Evolutionary conservation across 345 rosid genomes (phyloP).

Genomic region (Arabidopsis suecica): DNA sequence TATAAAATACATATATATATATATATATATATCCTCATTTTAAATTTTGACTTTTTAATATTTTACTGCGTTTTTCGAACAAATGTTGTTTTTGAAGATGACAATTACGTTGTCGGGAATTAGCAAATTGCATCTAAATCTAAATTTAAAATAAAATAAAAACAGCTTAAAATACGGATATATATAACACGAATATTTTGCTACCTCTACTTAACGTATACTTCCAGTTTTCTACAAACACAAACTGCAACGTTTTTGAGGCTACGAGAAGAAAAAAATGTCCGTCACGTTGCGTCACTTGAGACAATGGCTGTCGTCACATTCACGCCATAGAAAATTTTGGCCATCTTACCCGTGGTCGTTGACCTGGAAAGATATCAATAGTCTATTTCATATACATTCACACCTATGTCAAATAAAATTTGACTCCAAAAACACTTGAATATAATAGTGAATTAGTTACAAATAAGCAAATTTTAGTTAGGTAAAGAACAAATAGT

Average conservation of each 20-base stretch:
- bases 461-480: background rate
- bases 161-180: background rate
- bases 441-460: background rate
- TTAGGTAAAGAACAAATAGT: constrained; percentile 1
- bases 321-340: background rate
- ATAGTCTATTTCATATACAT: background rate
- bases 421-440: background rate
- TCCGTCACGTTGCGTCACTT: constrained; percentile 8
- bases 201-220: constrained; percentile 2
- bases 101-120: background rate
- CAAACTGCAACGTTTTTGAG: constrained; percentile 28
- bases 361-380: constrained; percentile 7
- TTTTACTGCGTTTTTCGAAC: no score
- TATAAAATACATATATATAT: no score
- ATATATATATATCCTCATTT: no score
- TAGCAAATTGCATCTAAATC: background rate
- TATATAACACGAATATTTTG: constrained; percentile 5
- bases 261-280: background rate
- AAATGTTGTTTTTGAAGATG: background rate
- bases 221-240: constrained; percentile 17
- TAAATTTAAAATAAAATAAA: background rate
- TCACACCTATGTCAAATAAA: background rate
- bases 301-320: constrained; percentile 4
- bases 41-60: no score
- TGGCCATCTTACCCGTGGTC: constrained; percentile 25